Evolutionary conservation across 331 rosid species (phyloP), one percentile per base, ranked within the genome.

Genomic region (Quercus tomentella): DNA sequence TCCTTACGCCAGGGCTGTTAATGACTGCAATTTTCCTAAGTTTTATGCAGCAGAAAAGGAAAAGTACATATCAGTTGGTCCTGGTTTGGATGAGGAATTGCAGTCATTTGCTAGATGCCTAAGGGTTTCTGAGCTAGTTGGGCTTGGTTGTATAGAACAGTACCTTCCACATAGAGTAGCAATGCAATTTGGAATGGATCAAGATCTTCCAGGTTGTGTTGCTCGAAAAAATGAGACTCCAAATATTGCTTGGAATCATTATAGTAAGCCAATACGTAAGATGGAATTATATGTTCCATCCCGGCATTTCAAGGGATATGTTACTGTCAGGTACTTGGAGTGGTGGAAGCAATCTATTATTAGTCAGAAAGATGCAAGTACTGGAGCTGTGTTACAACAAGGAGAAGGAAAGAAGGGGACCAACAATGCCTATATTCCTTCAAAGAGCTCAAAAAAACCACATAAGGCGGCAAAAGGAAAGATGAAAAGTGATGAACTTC

Each of bases 281-380:
- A 31, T 7, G 14, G 61, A 10, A 25, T 11, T 79, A n/a, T 75
- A 66, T 9, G 16, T 79, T 60, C 86, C 83, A 14, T 30, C 80
- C 31, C 52, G 28, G 22, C 74, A 45, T 23, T 69, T 8, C 14
- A 16, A 68, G 70, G 65, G 63, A 0, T 61, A 62, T 49, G 80
- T 75, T 37, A 69, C 65, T 21, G 31, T 22, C 10, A 51, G 33
- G 20, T 83, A 79, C 77, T 33, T 28, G 43, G 21, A 79, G 15
- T 79, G 86, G 86, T 75, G 80, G 74, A 69, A 79, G 37, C 16
- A 74, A 17, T 78, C 58, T 9, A 54, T 52, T 49, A 11, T 11
- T 10, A 12, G 54, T 49, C 54, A 49, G 54, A 11, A 49, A 12
- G 54, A 12, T 49, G 54, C 54, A 3, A 3, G 17, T 49, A 49